Base-by-base conservation (phyloP, 108 stramenopile genomes). In the Pseudonitzschia multistriata region DNA sequence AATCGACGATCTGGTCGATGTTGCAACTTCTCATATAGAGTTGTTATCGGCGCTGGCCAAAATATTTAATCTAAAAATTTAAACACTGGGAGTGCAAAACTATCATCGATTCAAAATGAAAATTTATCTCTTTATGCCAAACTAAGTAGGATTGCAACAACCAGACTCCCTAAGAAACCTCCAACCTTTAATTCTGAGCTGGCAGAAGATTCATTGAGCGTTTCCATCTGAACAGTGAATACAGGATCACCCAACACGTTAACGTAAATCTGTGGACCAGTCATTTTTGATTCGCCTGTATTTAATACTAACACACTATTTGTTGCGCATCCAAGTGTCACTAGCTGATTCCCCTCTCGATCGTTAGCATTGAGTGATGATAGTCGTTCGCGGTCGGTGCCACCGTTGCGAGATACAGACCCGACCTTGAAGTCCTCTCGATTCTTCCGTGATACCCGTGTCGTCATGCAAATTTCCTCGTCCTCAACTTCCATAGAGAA, bases 401-500 rank as follows among this genome's bases (percentile, higher is more conserved):
- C 34, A 6, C 13, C 2, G 33, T 8, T 30, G 19, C 31, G n/a
- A 30, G 57, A 59, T 8, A 29, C 25, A n/a, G 57, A 59, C 6
- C 57, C 57, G 31, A 59, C n/a, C n/a, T 35, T 34, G 5, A 35
- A 21, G 34, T 36, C 34, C 13, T 59, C 57, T 31, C 57, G 57
- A 0, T 3, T 29, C 24, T 24, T 25, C 11, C 25, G 21, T 11
- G 34, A 35, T 13, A 59, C 57, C 15, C 3, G 25, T 5, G 57
- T 59, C 34, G 57, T 35, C 29, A 59, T 15, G 35, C 57, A 59
- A 11, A 59, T 36, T 30, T 59, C 57, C 21, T 59, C 33, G 17
- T 59, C 57, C 50, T 60, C 59, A 42, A 25, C 63, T 36, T 42
- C 29, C 37, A 75, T 68, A n/a, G 70, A 65, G 52, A 76, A 76